Base-by-base conservation (phyloP, 2,329 filamentous ascomycete genomes). In the Berkeleyomyces rouxiae region DNA sequence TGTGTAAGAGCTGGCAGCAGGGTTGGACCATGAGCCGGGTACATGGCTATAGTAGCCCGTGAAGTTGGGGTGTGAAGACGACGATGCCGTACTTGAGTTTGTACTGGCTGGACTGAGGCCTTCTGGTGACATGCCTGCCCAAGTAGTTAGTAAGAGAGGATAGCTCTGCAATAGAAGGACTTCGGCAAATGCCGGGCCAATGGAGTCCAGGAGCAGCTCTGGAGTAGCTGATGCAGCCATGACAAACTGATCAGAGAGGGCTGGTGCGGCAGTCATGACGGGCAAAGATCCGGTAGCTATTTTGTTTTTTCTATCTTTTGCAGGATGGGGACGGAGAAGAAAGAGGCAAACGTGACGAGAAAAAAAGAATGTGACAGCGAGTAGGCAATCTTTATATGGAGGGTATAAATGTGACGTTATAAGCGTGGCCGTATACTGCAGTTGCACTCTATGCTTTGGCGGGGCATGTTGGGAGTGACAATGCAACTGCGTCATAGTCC, bases 21-120 rank as follows among this genome's bases (percentile, higher is more conserved):
- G 78, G 65, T 82, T 78, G 67, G 82, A 78, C 79, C 86, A 90
- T 67, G 75, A 77, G 58, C 76, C 77, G 65, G 78, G 78, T 58
- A 81, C 76, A 61, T 81, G 79, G 67, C 65, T 66, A 55, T 74
- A 71, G 69, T 84, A 87, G 58, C 71, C 70, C 64, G 77, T 74
- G 33, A 66, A 42, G 33, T 31, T 39, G 7, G 64, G 43, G 67
- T 80, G 76, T 59, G 78, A 76, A 67, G 81, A 78, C n/a, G 82
- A 81, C 67, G 79, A 77, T 63, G 78, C 77, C 11, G 81, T 81
- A 70, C 79, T 82, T 69, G 76, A 78, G 66, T 39, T 37, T 31
- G 78, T 83, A 67, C 84, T 81, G 61, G 84, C 76, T 67, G 78
- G 84, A 74, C 78, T 83, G 69, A 87, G 73, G 70, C 80, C 78